phyloP scores from a whole-genome alignment of 768 basidiomycete genomes.

The Auricularia auricula-judae region DNA sequence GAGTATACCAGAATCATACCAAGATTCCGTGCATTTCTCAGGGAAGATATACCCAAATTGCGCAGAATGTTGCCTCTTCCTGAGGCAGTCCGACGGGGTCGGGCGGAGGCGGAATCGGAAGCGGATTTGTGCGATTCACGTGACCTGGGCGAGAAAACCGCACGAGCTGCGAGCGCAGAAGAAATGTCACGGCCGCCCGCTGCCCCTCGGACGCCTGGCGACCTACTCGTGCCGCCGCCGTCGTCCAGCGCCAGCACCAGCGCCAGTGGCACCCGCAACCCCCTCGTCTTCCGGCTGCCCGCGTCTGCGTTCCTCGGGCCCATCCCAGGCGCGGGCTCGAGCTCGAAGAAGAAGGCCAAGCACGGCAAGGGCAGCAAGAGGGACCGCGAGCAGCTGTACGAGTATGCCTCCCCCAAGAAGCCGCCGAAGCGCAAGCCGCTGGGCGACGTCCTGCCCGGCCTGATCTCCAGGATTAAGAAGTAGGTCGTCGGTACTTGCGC shows the following conservation, averaged over 20 bases:
- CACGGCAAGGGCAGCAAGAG: not conserved
- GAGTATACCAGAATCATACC: too few species aligned
- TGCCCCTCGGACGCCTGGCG: not conserved
- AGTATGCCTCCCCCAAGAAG: slow-evolving; percentile 22
- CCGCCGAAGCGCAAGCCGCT: slow-evolving; percentile 69
- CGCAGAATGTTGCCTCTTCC: too few species aligned
- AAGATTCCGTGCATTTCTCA: too few species aligned
- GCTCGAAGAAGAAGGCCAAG: not conserved
- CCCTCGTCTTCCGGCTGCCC: not conserved
- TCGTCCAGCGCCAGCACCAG: not conserved
- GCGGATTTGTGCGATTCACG: too few species aligned
- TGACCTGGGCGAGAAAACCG: too few species aligned
- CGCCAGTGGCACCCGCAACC: not conserved
- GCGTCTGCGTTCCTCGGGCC: not conserved
- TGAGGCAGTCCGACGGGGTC: too few species aligned
- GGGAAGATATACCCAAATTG: too few species aligned
- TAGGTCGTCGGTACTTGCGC: slow-evolving; percentile 19
- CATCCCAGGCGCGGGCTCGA: not conserved
- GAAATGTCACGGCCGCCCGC: too few species aligned
- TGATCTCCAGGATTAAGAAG: slow-evolving; percentile 70
- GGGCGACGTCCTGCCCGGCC: slow-evolving; percentile 58
- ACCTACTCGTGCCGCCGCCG: not conserved
- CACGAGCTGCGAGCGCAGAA: too few species aligned
- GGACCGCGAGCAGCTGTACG: not conserved
- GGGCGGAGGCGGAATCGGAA: too few species aligned